These are phyloP conservation scores for Fusarium protoensiforme DNA, from an alignment of 2,329 filamentous ascomycete genomes.

Conservation along the genomic window DNA sequence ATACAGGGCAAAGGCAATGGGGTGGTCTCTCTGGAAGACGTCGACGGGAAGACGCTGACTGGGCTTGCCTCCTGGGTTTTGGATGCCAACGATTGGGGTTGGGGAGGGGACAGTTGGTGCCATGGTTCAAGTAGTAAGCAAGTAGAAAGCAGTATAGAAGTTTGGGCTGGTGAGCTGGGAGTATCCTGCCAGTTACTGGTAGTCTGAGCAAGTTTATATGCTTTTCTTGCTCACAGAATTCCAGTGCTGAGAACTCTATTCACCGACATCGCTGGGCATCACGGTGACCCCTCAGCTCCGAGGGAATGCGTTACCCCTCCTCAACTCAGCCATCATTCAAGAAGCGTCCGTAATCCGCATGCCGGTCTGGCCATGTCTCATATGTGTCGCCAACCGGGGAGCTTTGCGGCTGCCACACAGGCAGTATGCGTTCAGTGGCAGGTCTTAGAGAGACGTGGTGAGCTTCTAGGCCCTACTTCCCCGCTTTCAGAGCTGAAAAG, in stretches of 20 bases:
- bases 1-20: neutral
- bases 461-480: neutral
- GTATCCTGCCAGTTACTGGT: neutral
- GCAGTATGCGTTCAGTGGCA: neutral
- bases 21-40: neutral
- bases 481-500: neutral
- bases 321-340: neutral
- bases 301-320: neutral
- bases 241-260: neutral
- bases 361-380: neutral
- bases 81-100: neutral
- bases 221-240: neutral
- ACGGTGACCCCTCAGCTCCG: neutral
- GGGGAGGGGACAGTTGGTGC: neutral
- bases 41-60: neutral
- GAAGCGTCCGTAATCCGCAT: neutral
- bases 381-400: neutral
- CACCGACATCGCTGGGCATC: neutral
- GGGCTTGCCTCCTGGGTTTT: neutral
- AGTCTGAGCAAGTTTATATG: neutral
- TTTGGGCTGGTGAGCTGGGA: neutral
- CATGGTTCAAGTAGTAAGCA: neutral
- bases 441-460: neutral
- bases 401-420: neutral
- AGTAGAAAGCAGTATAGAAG: neutral